Evolutionary conservation across 1,284 basidiomycete species (phyloP), one percentile per base, ranked within the genome.

Genomic region (Anthracocystis walkeri): DNA sequence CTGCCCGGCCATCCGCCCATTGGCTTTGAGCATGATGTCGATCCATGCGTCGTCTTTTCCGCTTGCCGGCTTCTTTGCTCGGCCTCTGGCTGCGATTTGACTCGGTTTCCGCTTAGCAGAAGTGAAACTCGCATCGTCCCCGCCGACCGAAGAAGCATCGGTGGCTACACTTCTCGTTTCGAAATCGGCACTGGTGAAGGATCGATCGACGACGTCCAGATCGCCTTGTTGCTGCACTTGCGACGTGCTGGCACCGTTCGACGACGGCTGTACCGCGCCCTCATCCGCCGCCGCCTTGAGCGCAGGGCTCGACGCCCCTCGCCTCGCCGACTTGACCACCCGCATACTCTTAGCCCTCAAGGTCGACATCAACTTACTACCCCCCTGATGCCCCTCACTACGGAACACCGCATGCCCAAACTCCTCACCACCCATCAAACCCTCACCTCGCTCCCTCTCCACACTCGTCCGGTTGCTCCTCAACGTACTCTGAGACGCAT

Each of bases 171-270:
- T 79, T 31, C 71, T 59, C 38, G 79, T 79, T 57, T 82, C 79
- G 35, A 72, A 81, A 49, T 82, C 80, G 6, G 72, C 68, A 46
- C 77, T 78, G 27, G 68, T 67, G 46, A 79, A 79, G 20, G 75
- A 75, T 10, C 62, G 63, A 4, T 73, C 79, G 16, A 23, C 64
- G 2, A 49, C 25, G 35, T 38, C 35, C 7, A 61, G 33, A 27
- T 71, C 64, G 0, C 67, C 67, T 4, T 58, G 54, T 49, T 75
- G 72, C 18, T 21, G 33, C n/a, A 38, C 35, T 11, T 12, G 20
- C 14, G 12, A 16, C 1, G 21, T 10, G 7, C 21, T 21, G 31
- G 29, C 4, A 7, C 40, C 6, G 40, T 48, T 14, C 29, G 20
- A 6, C 50, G 29, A 29, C n/a, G 23, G 18, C 48, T 31, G 23